A percentile compares a stretch with the other conserved stretches of the same genome.
phyloP scores from a whole-genome alignment of 1,139 yeast species.

The Yamadazyma siamensis region DNA sequence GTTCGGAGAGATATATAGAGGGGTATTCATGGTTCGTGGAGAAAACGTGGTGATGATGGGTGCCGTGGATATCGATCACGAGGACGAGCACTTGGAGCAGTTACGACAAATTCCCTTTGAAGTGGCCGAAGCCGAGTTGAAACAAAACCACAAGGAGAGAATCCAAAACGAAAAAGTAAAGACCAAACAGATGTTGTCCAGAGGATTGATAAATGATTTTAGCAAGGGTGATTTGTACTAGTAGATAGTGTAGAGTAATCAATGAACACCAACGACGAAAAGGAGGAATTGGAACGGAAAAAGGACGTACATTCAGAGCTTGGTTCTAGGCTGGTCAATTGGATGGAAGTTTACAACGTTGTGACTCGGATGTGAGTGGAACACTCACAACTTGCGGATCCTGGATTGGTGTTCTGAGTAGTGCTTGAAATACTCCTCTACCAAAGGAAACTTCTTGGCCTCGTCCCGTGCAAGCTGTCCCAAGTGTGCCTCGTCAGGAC shows the following conservation, averaged over 20 bases:
- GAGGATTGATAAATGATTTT: constrained; percentile 59
- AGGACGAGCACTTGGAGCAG: constrained; percentile 63
- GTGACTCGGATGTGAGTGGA: not conserved
- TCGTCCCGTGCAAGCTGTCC: constrained; percentile 55
- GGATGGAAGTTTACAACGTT: too few species aligned
- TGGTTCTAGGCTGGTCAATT: too few species aligned
- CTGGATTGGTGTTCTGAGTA: constrained; percentile 19
- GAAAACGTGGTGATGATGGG: constrained; percentile 97
- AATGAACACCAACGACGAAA: constrained; percentile 1
- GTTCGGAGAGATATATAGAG: constrained; percentile 75
- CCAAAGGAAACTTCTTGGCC: constrained; percentile 29
- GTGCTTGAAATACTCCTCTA: constrained; percentile 32
- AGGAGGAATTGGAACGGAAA: not conserved
- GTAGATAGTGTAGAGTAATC: constrained; percentile 6
- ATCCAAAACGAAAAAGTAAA: constrained; percentile 45
- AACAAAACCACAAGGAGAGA: constrained; percentile 32
- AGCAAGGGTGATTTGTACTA: constrained; percentile 52
- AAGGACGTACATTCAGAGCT: too few species aligned
- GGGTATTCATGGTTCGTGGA: constrained; percentile 89
- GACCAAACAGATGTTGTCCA: constrained; percentile 46
- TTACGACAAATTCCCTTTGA: constrained; percentile 59
- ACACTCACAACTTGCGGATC: constrained; percentile 24
- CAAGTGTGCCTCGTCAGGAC: constrained; percentile 74
- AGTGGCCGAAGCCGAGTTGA: constrained; percentile 52
- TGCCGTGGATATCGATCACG: constrained; percentile 86